Evolutionary conservation across 306 rosid genomes (phyloP), one percentile per base, ranked within the genome.

Genomic region (Luffa aegyptiaca): DNA sequence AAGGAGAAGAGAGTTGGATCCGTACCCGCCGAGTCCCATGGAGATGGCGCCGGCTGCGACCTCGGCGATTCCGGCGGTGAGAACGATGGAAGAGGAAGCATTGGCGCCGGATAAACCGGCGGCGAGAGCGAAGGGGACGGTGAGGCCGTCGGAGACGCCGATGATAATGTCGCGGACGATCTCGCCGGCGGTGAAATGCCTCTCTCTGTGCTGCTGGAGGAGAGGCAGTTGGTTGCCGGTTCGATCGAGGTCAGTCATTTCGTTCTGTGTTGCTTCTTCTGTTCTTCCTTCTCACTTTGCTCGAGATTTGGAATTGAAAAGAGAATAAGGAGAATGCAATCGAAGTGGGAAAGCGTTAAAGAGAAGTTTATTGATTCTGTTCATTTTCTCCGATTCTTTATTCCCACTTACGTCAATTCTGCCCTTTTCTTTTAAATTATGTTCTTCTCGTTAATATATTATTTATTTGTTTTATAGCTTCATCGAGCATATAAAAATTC

Each of bases 131-230:
- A 90, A 90, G 8, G 94, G 94, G 6, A 90, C 94, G 56, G 94
- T 90, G 80, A 90, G 94, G 2, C 94, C 94, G 41, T 90, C 94
- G 33, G 94, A 90, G 21, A 90, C 94, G 26, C 94, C 94, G 83
- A 90, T 88, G 84, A 90, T 90, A 78, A 90, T 75, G 56, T 90
- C 94, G 9, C 94, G 89, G 75, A 90, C 89, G 68, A 88, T 69
- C 37, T 90, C 94, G 0, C 94, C 90, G 63, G 92, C 89, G 21
- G 90, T 90, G 88, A 90, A 90, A 81, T 90, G 94, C 69, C 83
- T 88, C 88, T 90, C 94, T 6, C 57, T 82, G 85, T 90, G 94
- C 4, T 17, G 80, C 51, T 76, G 13, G 17, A 88, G 90, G 37
- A 90, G 92, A 7, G 52, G 37, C 69, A 81, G 86, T 71, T 77